Evolutionary conservation across 768 basidiomycete genomes (phyloP).

Genomic region (Mycena rebaudengoi): DNA sequence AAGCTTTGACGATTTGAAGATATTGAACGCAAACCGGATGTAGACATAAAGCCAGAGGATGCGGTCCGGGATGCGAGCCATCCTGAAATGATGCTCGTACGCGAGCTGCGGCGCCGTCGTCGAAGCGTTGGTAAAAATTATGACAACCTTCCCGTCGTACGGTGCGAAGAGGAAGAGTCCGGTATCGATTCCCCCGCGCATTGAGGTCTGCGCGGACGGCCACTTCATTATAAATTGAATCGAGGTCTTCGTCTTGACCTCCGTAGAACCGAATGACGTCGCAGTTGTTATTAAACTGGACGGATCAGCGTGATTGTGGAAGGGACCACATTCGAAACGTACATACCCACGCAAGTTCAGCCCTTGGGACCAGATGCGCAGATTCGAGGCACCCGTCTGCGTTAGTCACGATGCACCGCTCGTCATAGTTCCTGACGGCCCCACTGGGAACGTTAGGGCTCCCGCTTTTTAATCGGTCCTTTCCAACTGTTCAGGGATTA

Average conservation of each 20-base stretch:
- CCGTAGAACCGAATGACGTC: neutral
- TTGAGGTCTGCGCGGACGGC: neutral
- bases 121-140: neutral
- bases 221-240: neutral
- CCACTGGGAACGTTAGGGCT: neutral
- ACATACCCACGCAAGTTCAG: neutral
- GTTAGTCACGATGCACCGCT: neutral
- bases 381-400: neutral
- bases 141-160: neutral
- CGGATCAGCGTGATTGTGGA: neutral
- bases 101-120: neutral
- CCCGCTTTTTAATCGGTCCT: neutral
- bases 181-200: neutral
- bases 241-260: neutral
- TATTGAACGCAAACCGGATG: neutral
- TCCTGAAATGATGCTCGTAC: neutral
- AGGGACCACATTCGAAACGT: neutral
- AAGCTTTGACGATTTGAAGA: too few relatives aligned
- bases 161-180: conserved; percentile 1
- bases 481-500: conserved; percentile 1
- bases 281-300: neutral
- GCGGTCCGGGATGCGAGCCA: neutral
- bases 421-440: neutral
- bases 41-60: neutral
- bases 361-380: neutral